These are phyloP conservation scores for Salix exigua DNA, from an alignment of 345 rosid genomes.

Conservation along the genomic window DNA sequence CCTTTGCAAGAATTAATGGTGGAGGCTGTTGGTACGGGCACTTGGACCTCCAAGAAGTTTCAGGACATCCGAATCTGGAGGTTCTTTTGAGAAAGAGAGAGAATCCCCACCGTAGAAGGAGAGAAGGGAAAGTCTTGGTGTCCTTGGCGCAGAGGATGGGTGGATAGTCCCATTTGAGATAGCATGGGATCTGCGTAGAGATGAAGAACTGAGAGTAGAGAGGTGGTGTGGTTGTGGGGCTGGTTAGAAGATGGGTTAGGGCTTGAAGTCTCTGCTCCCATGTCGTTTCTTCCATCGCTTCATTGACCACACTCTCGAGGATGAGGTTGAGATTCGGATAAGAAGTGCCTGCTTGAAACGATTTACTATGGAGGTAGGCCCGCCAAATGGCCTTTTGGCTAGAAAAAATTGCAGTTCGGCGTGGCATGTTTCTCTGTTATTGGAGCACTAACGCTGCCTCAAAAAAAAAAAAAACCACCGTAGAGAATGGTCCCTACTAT, in stretches of 20 bases:
- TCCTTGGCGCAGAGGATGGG: slow-evolving; percentile 43
- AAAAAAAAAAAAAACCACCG: not conserved
- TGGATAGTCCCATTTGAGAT: slow-evolving; percentile 72
- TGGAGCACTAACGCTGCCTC: too few species aligned
- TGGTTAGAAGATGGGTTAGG: slow-evolving; percentile 53
- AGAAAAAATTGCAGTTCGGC: too few species aligned
- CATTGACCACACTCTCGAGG: not conserved
- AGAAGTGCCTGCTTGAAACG: not conserved
- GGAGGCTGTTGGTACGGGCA: slow-evolving; percentile 83
- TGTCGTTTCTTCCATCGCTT: slow-evolving; percentile 29
- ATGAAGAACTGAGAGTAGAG: slow-evolving; percentile 56
- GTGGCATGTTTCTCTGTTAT: too few species aligned
- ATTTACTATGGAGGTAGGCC: not conserved
- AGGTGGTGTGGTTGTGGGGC: slow-evolving; percentile 43
- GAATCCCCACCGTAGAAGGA: slow-evolving; percentile 45
- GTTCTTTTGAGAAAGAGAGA: slow-evolving; percentile 53
- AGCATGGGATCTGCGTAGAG: slow-evolving; percentile 49
- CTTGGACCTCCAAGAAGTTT: slow-evolving; percentile 69
- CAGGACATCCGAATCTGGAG: slow-evolving; percentile 45
- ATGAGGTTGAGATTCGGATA: slow-evolving; percentile 2
- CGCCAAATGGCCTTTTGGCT: not conserved
- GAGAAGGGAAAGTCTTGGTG: slow-evolving; percentile 18
- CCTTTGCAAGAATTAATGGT: slow-evolving; percentile 54
- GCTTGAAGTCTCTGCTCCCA: slow-evolving; percentile 44
- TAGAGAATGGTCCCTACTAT: too few species aligned